A percentile compares a stretch with the other conserved stretches of the same genome.
Conservation (phyloP, 2,329 filamentous ascomycete species). For the Nannizzia gypsea region DNA sequence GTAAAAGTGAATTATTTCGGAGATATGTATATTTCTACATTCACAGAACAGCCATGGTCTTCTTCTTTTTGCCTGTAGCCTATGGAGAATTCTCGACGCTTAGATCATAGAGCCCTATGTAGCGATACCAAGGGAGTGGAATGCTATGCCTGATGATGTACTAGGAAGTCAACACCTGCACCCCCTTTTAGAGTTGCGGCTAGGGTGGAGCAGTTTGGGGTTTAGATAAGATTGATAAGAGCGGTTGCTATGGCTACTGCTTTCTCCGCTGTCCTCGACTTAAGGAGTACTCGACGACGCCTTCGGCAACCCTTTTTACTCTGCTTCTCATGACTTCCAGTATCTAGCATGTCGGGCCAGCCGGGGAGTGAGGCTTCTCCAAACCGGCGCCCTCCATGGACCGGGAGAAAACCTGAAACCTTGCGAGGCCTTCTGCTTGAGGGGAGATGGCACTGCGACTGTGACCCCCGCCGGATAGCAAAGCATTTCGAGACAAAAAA, state of each 20-base stretch:
- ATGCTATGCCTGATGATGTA: too few species aligned
- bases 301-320: background rate
- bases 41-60: too few species aligned
- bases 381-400: background rate
- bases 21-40: background rate
- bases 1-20: background rate
- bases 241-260: background rate
- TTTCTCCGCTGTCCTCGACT: too few species aligned
- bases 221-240: background rate
- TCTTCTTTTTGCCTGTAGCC: too few species aligned
- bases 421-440: slow-evolving; percentile 31
- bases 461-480: slow-evolving; percentile 42
- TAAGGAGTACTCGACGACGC: background rate
- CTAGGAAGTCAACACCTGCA: too few species aligned
- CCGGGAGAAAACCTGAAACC: background rate
- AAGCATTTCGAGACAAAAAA: slow-evolving; percentile 48
- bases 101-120: too few species aligned
- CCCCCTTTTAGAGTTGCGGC: background rate
- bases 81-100: too few species aligned
- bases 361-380: background rate
- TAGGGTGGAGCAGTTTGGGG: background rate
- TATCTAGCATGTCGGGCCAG: background rate
- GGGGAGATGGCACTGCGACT: slow-evolving; percentile 45
- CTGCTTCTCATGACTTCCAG: background rate
- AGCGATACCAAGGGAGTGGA: too few species aligned